Percentiles rank a stretch among this genome's conserved stretches.
phyloP scores from a whole-genome alignment of 129 eudicot species.

The Saussurea involucrata region DNA sequence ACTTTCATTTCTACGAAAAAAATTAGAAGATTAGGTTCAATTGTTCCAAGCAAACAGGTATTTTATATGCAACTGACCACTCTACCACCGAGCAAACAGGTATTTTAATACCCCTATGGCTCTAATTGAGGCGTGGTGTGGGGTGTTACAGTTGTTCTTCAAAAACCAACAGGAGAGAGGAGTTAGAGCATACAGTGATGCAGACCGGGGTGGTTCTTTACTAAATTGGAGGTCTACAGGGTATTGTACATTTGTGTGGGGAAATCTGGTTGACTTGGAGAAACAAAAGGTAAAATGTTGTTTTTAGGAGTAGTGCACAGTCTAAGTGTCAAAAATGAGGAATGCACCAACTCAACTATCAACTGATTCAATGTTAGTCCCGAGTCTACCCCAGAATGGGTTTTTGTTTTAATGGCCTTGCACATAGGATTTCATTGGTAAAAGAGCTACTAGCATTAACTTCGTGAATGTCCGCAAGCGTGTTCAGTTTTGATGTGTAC shows the following conservation, averaged over 20 bases:
- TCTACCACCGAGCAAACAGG: background rate
- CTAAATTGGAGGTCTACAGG: background rate
- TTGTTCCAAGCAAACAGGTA: background rate
- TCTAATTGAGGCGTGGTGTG: background rate
- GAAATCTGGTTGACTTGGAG: background rate
- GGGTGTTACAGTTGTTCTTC: background rate
- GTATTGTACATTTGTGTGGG: background rate
- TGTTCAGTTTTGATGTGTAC: too few relatives aligned
- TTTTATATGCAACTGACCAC: background rate
- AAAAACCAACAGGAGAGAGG: background rate
- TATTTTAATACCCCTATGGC: background rate
- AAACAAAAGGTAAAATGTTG: too few relatives aligned
- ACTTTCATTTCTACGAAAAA: background rate
- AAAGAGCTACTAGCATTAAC: too few relatives aligned
- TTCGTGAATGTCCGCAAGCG: too few relatives aligned
- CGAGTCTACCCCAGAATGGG: background rate
- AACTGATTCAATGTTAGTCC: background rate
- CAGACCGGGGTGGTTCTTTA: background rate
- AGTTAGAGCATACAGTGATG: background rate
- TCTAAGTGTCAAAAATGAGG: too few relatives aligned
- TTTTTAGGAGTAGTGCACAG: background rate
- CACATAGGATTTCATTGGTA: too few relatives aligned
- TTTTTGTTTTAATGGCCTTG: too few relatives aligned
- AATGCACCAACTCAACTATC: background rate
- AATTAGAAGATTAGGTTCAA: background rate